Evolutionary conservation across 176 grass and related monocot species (phyloP).

Genomic region (Bothriochloa decipiens): DNA sequence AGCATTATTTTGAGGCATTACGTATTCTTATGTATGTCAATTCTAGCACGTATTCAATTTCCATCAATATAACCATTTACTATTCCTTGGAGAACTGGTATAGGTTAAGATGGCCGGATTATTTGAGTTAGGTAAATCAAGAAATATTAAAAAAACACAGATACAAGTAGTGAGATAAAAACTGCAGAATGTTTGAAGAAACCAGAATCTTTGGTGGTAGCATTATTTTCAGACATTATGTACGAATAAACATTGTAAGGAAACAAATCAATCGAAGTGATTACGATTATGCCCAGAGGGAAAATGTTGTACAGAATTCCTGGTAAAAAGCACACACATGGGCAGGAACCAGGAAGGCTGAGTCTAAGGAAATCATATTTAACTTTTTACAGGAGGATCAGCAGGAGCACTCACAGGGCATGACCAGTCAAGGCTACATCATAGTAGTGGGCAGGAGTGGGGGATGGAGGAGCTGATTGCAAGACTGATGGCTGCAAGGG

Average conservation of each 20-base stretch:
- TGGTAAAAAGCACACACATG: not conserved
- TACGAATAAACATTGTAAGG: not conserved
- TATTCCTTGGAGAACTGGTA: too few relatives aligned
- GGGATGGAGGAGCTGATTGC: not conserved
- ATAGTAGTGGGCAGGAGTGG: not conserved
- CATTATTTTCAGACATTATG: not conserved
- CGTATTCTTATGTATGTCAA: not conserved
- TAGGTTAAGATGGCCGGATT: too few relatives aligned
- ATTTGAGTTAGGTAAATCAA: too few relatives aligned
- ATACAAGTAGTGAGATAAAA: too few relatives aligned
- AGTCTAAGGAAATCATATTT: not conserved
- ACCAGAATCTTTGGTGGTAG: not conserved
- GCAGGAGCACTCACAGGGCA: not conserved
- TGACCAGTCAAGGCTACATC: not conserved
- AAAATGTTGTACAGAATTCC: not conserved
- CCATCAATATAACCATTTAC: not conserved
- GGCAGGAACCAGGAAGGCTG: not conserved
- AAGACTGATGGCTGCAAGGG: too few relatives aligned
- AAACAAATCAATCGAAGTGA: not conserved
- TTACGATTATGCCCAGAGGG: not conserved
- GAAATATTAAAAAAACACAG: too few relatives aligned
- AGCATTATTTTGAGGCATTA: not conserved
- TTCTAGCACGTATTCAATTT: not conserved
- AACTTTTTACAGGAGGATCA: not conserved
- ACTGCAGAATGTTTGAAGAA: not conserved